phyloP scores from a whole-genome alignment of 169 alveolate genomes.

The Eimeria acervulina region DNA sequence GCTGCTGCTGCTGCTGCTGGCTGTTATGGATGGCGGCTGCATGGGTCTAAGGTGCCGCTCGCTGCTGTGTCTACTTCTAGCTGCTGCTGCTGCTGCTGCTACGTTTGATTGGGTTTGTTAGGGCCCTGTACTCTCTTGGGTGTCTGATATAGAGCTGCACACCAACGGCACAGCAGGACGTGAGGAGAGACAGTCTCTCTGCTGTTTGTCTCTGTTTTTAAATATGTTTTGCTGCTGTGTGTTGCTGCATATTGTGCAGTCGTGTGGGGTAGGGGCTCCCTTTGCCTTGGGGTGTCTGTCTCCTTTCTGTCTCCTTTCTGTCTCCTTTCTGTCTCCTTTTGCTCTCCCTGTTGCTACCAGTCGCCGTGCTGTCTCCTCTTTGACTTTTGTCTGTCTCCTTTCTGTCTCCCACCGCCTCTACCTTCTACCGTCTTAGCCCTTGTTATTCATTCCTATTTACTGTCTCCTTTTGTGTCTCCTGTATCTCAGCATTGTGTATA shows the following conservation, averaged over 20 bases:
- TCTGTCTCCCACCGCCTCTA: not conserved
- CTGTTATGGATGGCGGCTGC: not conserved
- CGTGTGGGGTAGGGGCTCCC: too few species aligned
- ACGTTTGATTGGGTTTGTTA: not conserved
- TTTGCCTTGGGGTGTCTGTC: too few species aligned
- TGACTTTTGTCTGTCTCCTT: not conserved
- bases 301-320: not conserved
- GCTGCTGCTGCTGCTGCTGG: not conserved
- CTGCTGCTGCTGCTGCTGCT: conserved; percentile 12
- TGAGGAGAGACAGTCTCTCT: not conserved
- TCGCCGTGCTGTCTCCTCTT: not conserved
- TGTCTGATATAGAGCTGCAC: conserved; percentile 57
- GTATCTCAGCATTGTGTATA: not conserved
- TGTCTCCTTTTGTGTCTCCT: conserved; percentile 10
- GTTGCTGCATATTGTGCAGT: too few species aligned
- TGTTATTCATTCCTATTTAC: not conserved
- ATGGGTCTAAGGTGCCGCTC: not conserved
- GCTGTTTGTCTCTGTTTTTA: not conserved
- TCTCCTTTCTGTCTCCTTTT: not conserved
- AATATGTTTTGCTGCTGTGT: too few species aligned
- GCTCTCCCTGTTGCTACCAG: not conserved
- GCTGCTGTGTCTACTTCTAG: not conserved
- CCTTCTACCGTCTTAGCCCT: not conserved
- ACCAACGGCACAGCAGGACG: conserved; percentile 37
- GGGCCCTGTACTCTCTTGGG: conserved; percentile 67